Percentiles rank a stretch among this genome's conserved stretches.
phyloP scores from a whole-genome alignment of 208 protist genomes.

The Acanthamoeba healyi region DNA sequence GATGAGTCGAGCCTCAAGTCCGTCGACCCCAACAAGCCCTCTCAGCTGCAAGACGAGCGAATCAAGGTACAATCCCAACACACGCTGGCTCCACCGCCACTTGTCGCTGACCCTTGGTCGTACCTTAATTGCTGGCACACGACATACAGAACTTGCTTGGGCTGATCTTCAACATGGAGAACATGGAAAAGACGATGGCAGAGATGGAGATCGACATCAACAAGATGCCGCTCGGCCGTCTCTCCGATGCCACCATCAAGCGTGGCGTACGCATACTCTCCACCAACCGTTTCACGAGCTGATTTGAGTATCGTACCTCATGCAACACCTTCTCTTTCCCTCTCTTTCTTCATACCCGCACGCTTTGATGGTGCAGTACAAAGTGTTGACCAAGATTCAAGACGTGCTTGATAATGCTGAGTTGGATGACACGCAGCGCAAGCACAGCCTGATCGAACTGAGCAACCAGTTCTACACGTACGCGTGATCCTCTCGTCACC shows the following conservation, averaged over 20 bases:
- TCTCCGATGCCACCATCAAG: constrained; percentile 22
- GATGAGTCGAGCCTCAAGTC: neutral
- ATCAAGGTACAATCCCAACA: no score
- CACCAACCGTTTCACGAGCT: neutral
- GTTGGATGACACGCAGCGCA: neutral
- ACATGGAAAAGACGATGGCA: constrained; percentile 13
- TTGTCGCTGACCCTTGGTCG: neutral
- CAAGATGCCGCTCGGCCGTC: constrained; percentile 79
- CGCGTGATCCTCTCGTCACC: neutral
- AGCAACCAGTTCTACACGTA: constrained; percentile 79
- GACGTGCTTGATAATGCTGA: constrained; percentile 14
- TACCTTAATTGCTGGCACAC: neutral
- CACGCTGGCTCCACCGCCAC: no score
- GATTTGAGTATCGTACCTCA: neutral
- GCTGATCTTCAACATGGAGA: constrained; percentile 68
- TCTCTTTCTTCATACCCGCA: neutral
- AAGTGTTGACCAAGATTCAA: constrained; percentile 72
- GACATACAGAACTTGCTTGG: constrained; percentile 60
- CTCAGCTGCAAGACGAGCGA: neutral
- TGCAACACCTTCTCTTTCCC: neutral
- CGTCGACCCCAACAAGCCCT: constrained; percentile 22
- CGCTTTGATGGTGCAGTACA: constrained; percentile 15
- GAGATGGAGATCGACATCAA: constrained; percentile 80
- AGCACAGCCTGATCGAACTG: neutral
- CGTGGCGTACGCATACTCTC: neutral